A percentile compares a stretch with the other conserved stretches of the same genome.
Conservation (phyloP, 2,329 filamentous ascomycete genomes). For the Alternaria sp. region DNA sequence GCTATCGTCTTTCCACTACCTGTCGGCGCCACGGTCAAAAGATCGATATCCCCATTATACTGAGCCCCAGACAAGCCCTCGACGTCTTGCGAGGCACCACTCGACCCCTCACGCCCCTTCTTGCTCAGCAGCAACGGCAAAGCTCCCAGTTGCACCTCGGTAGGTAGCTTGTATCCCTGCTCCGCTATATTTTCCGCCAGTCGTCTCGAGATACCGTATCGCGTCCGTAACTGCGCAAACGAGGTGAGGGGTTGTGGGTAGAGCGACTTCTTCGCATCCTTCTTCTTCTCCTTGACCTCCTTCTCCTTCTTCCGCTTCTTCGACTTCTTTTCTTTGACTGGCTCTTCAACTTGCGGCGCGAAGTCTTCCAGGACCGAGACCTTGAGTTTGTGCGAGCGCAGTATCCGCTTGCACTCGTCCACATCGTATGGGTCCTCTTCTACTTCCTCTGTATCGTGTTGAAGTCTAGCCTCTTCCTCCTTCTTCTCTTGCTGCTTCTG, state of each 20-base stretch:
- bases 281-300: constrained; percentile 47
- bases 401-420: constrained; percentile 73
- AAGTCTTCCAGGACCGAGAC: constrained; percentile 72
- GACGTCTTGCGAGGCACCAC: constrained; percentile 48
- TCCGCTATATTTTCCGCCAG: constrained; percentile 78
- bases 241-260: constrained; percentile 80
- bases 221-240: constrained; percentile 73
- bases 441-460: constrained; percentile 1
- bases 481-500: constrained; percentile 13
- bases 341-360: constrained; percentile 40
- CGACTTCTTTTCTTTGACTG: constrained; percentile 63
- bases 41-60: constrained; percentile 64
- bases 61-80: constrained; percentile 24
- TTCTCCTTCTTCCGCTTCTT: constrained; percentile 57
- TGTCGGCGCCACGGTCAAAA: constrained; percentile 89
- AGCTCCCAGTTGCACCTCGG: constrained; percentile 89
- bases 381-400: constrained; percentile 84
- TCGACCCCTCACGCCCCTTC: constrained; percentile 18
- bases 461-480: constrained; percentile 3
- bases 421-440: constrained; percentile 59
- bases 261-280: constrained; percentile 66
- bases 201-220: constrained; percentile 75
- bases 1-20: constrained; percentile 96
- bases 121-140: constrained; percentile 76
- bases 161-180: constrained; percentile 88